Conservation (phyloP, 2,329 filamentous ascomycete species). For the Hymenoscyphus occultus region DNA sequence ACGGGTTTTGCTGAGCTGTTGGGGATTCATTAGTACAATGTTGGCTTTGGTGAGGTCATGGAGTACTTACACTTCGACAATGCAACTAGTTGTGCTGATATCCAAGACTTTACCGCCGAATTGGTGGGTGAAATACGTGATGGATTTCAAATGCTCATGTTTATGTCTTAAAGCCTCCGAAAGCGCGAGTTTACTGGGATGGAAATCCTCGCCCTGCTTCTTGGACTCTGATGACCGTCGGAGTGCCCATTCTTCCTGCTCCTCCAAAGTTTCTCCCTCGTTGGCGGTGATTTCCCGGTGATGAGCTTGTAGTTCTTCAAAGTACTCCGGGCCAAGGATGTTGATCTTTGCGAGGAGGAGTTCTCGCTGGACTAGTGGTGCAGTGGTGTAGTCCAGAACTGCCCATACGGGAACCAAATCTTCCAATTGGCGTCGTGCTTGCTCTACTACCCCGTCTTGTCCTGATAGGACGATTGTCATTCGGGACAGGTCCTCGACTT, state of each 20-base stretch:
- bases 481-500: slow-evolving; percentile 92
- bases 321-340: slow-evolving; percentile 95
- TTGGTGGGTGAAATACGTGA: slow-evolving; percentile 95
- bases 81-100: slow-evolving; percentile 97
- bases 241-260: slow-evolving; percentile 42
- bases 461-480: slow-evolving; percentile 99
- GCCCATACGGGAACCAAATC: slow-evolving; percentile 98
- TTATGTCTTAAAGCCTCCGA: slow-evolving; percentile 93
- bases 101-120: slow-evolving; percentile 97
- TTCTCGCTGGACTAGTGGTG: slow-evolving; percentile 92
- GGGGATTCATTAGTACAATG: slow-evolving; percentile 17
- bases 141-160: slow-evolving; percentile 93
- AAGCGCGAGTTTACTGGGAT: slow-evolving; percentile 80
- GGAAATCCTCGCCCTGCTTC: slow-evolving; percentile 60
- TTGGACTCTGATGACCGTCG: slow-evolving; percentile 25
- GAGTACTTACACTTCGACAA: slow-evolving; percentile 82
- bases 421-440: slow-evolving; percentile 91
- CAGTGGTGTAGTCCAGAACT: slow-evolving; percentile 90
- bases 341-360: slow-evolving; percentile 94
- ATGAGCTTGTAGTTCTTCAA: slow-evolving; percentile 92
- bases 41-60: background rate
- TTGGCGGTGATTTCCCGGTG: slow-evolving; percentile 80
- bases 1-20: slow-evolving; percentile 75
- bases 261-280: slow-evolving; percentile 34
- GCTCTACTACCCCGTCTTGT: slow-evolving; percentile 95